These are phyloP conservation scores for Bjerkandera adusta DNA, from an alignment of 1,284 basidiomycete genomes.

Conservation along the genomic window DNA sequence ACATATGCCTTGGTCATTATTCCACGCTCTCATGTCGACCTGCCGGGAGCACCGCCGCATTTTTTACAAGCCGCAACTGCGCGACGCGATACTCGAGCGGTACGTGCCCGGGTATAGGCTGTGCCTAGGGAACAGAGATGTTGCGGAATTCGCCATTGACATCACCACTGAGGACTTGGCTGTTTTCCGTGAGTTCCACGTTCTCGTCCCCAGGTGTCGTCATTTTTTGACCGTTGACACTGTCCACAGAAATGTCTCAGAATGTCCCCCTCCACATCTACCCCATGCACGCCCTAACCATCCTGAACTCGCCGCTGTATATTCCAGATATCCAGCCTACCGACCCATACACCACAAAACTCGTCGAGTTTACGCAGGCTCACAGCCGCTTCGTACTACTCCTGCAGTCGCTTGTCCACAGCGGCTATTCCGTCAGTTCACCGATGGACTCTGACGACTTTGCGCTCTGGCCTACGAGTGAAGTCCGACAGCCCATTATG, in stretches of 20 bases:
- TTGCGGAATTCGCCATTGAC: constrained; percentile 43
- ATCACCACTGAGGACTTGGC: constrained; percentile 58
- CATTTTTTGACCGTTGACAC: constrained; percentile 8
- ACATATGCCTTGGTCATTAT: constrained; percentile 50
- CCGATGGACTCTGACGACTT: constrained; percentile 41
- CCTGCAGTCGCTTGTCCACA: constrained; percentile 67
- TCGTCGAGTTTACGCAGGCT: constrained; percentile 49
- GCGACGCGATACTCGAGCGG: constrained; percentile 53
- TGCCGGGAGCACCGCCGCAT: constrained; percentile 45
- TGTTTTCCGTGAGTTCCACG: constrained; percentile 39
- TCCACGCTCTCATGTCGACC: constrained; percentile 49
- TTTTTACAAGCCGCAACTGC: constrained; percentile 38
- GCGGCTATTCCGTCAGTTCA: constrained; percentile 42
- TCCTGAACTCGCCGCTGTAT: constrained; percentile 37
- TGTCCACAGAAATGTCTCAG: constrained; percentile 58
- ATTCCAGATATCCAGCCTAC: constrained; percentile 33
- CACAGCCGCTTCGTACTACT: constrained; percentile 75
- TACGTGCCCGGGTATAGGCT: constrained; percentile 57
- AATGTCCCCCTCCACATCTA: constrained; percentile 56
- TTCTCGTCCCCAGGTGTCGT: constrained; percentile 10
- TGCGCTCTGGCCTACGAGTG: constrained; percentile 20
- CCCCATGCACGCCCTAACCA: constrained; percentile 54
- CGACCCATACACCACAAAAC: constrained; percentile 35
- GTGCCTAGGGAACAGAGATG: constrained; percentile 41
- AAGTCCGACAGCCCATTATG: constrained; percentile 19